Base-by-base conservation (phyloP, 208 protist genomes). In the Leishmania lainsoni region DNA sequence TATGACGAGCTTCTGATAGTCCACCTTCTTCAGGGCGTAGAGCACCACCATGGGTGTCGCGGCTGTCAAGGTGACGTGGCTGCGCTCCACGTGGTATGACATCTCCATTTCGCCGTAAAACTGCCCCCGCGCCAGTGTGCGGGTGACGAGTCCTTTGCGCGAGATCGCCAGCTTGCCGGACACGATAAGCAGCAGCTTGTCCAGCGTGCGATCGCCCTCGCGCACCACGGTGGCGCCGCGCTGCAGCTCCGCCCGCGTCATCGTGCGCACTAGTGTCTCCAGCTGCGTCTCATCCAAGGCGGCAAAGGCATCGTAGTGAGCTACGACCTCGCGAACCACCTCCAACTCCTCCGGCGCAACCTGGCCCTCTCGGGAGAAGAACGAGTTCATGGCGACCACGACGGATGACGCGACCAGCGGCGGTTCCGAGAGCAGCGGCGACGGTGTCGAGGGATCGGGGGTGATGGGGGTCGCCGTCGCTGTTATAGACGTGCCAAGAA, bases 31-130 rank as follows among this genome's bases (percentile, higher is more conserved):
- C n/a, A 93, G 78, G 5, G 83, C 83, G 80, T 88, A 95, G 26
- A 96, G 49, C 1, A 94, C 78, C 9, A 90, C 81, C 35, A 51
- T 85, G 48, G 88, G 39, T 32, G 75, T 74, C 17, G 85, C 89
- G 14, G 84, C 80, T 5, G 84, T 85, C 29, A 94, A 65, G 17
- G 88, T 91, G 70, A 87, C 86, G 77, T 54, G 88, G 75, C 86
- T 90, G 35, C 75, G 75, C 56, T 85, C 83, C 5, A 84, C 65
- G 65, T 85, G 86, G 76, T 88, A 91, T 39, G 83, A 90, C 61
- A 90, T 74, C 80, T 92, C 91, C 75, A 89, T 88, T 84, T 91
- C 89, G 26, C 87, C 86, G 73, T 81, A 90, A 83, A 90, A 92
- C 59, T 80, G 76, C 4, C 86, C 85, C 20, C 39, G 58, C 2